Evolutionary conservation across 2,329 filamentous ascomycete species (phyloP).

Genomic region (Alternaria triticina): DNA sequence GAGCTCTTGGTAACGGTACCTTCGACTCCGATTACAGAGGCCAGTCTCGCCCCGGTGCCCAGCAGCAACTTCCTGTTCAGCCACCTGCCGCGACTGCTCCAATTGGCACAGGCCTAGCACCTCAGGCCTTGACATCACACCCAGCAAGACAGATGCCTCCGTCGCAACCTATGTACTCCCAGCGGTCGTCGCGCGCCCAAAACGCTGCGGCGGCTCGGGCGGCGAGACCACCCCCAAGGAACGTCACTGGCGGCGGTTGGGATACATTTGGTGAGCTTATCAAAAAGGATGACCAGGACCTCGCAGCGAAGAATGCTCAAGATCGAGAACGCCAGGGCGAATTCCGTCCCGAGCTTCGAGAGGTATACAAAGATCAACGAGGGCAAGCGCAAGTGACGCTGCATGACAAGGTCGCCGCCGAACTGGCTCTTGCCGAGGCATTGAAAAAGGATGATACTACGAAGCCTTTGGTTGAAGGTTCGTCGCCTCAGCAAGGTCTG

Average conservation of each 20-base stretch:
- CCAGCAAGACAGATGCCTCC: conserved; percentile 21
- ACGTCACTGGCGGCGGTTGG: conserved; percentile 40
- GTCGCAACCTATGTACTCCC: conserved; percentile 30
- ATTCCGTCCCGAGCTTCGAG: conserved; percentile 42
- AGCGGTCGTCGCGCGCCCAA: conserved; percentile 22
- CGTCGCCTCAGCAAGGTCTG: conserved; percentile 28
- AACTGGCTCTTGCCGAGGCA: conserved; percentile 12
- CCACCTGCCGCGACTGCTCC: conserved; percentile 31
- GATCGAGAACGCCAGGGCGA: conserved; percentile 38
- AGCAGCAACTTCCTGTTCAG: conserved; percentile 37
- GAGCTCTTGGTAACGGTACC: conserved; percentile 77
- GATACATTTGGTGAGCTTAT: conserved; percentile 41
- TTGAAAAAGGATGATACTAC: conserved; percentile 35
- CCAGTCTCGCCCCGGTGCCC: conserved; percentile 48
- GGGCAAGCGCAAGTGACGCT: conserved; percentile 40
- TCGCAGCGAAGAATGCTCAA: conserved; percentile 31
- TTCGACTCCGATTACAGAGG: conserved; percentile 69
- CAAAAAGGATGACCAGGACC: conserved; percentile 35
- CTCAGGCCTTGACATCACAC: conserved; percentile 24
- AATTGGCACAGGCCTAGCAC: conserved; percentile 28
- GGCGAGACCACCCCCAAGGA: conserved; percentile 34
- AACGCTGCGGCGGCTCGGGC: conserved; percentile 18
- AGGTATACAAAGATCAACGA: conserved; percentile 40
- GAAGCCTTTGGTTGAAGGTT: conserved; percentile 31
- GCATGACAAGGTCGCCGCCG: conserved; percentile 34